A percentile compares a stretch with the other conserved stretches of the same genome.
phyloP scores from a whole-genome alignment of 495 filamentous ascomycete species.

The Lichina pygmaea region DNA sequence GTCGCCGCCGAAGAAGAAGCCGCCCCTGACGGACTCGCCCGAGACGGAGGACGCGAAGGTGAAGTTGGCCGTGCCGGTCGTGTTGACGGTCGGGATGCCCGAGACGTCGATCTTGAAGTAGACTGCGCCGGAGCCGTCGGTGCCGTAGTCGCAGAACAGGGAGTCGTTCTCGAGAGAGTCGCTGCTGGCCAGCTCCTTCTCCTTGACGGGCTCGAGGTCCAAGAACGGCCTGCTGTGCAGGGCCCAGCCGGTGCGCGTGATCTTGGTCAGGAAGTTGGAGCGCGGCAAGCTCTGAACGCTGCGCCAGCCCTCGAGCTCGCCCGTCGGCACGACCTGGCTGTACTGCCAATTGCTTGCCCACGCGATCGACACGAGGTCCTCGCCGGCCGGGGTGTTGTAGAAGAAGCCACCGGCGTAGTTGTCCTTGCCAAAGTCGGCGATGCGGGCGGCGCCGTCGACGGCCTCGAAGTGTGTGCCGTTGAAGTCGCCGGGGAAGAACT shows the following conservation, averaged over 20 bases:
- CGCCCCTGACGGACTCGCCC: constrained; percentile 19
- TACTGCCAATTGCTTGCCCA: constrained; percentile 41
- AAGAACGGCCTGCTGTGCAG: constrained; percentile 14
- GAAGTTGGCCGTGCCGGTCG: constrained; percentile 19
- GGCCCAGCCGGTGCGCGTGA: constrained; percentile 16
- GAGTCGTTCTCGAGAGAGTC: constrained; percentile 12
- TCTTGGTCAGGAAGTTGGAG: constrained; percentile 16
- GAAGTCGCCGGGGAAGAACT: constrained; percentile 24
- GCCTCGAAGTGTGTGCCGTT: constrained; percentile 22
- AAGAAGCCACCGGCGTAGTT: constrained; percentile 29
- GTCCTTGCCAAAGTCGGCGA: constrained; percentile 28
- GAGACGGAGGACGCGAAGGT: constrained; percentile 20
- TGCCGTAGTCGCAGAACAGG: constrained; percentile 15
- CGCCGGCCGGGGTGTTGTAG: constrained; percentile 15
- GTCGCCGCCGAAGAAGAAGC: constrained; percentile 19
- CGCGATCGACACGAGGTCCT: constrained; percentile 19
- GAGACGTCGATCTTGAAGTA: constrained; percentile 19
- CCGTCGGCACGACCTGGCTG: constrained; percentile 20
- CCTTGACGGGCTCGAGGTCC: constrained; percentile 12
- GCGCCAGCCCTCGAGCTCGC: constrained; percentile 20
- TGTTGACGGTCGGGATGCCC: constrained; percentile 11
- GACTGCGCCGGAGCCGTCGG: constrained; percentile 16
- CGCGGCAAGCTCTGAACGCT: constrained; percentile 23
- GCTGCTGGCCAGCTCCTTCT: constrained; percentile 8
- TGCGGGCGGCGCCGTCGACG: constrained; percentile 14